Evolutionary conservation across 2,329 filamentous ascomycete genomes (phyloP), one percentile per base, ranked within the genome.

Genomic region (Trichoderma semiorbis): DNA sequence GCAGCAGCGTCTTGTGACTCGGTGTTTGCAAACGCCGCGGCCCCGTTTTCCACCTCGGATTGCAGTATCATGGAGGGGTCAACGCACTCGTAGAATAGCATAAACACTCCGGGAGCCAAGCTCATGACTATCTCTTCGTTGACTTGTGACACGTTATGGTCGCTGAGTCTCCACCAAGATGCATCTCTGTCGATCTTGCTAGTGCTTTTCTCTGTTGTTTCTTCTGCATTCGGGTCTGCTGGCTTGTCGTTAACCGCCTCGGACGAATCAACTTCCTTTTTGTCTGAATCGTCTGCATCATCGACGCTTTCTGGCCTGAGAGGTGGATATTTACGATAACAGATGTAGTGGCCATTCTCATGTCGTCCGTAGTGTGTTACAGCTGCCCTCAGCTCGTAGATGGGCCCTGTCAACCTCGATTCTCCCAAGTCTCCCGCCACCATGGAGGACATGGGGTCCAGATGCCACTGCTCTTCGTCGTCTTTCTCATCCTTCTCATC

Each of bases 341-440:
- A 97, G 50, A 98, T 90, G 76, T 99, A 98, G 82, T 99, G 96
- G 0, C 96, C 96, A 76, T 97, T 97, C 74, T 98, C 94, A 79
- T 98, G 96, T 36, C 92, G 87, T 5, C 96, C 96, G 73, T 92
- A 93, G 79, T 98, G 96, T 1, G 94, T 96, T 11, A 98, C 89
- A 0, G 95, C 92, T 34, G 95, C 94, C 68, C 92, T 89, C 18
- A 98, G 84, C 78, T 93, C 89, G 79, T 97, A 98, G 1, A 91
- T 84, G 32, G 85, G 86, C 3, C 89, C 89, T 0, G 83, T 83
- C 10, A 89, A 82, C 73, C 83, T 86, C 2, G 88, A 90, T 10
- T 83, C 81, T 3, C 78, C 78, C 50, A 80, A 76, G 60, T 85
- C 84, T 5, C 87, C 88, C 0, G 90, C 86, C 21, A 96, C 87